A percentile compares a stretch with the other conserved stretches of the same genome.
phyloP scores from a whole-genome alignment of 192 early-diverging fungal species.

The Coemansia sp. region DNA sequence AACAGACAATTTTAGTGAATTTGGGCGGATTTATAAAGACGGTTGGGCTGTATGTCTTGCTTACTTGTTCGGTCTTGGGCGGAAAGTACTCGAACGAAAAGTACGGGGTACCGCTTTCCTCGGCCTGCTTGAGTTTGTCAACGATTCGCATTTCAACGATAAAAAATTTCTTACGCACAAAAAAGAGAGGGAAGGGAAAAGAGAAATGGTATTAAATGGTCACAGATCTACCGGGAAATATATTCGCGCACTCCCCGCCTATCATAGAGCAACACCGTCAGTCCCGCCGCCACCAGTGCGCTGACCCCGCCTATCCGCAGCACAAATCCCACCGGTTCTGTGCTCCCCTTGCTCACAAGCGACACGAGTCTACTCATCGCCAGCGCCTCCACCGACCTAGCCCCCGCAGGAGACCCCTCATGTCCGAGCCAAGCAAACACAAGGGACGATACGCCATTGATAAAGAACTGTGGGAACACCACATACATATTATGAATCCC shows the following conservation, averaged over 20 bases:
- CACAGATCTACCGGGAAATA: neutral
- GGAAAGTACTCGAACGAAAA: slow-evolving; percentile 98
- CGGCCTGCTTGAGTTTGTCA: slow-evolving; percentile 63
- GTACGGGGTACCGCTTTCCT: slow-evolving; percentile 53
- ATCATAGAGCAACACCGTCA: slow-evolving; percentile 46
- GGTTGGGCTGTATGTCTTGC: slow-evolving; percentile 2
- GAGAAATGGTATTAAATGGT: slow-evolving; percentile 10
- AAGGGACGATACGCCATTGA: slow-evolving; percentile 46
- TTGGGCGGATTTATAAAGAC: too few species aligned
- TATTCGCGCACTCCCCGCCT: slow-evolving; percentile 34
- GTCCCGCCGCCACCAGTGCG: slow-evolving; percentile 34
- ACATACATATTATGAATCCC: slow-evolving; percentile 98
- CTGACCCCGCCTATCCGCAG: slow-evolving; percentile 45
- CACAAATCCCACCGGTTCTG: slow-evolving; percentile 33
- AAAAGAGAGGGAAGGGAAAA: neutral
- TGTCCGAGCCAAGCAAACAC: slow-evolving; percentile 45
- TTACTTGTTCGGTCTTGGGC: slow-evolving; percentile 88
- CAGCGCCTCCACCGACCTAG: slow-evolving; percentile 44
- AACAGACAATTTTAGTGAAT: too few species aligned
- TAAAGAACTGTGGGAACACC: slow-evolving; percentile 89
- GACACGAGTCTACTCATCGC: slow-evolving; percentile 21
- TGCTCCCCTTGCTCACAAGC: neutral
- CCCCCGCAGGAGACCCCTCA: neutral
- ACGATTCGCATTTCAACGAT: slow-evolving; percentile 66
- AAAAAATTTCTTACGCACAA: neutral